Percentiles rank a stretch among this genome's conserved stretches.
phyloP scores from a whole-genome alignment of 352 stramenopile species.

The Globisporangium mamillatum region DNA sequence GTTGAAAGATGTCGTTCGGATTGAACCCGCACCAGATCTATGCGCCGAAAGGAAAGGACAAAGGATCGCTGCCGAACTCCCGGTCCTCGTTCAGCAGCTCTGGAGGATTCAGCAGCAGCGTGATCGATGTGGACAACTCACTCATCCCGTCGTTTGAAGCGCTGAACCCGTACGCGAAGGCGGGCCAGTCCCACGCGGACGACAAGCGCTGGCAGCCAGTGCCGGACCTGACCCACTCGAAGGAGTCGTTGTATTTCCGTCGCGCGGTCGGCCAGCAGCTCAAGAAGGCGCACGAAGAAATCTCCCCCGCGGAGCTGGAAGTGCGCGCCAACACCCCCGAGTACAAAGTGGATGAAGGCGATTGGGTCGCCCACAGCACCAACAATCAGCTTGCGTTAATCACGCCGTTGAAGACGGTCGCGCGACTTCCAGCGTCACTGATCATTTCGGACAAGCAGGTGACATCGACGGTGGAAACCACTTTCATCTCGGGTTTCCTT shows the following conservation, averaged over 20 bases:
- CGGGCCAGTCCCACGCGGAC: slow-evolving; percentile 36
- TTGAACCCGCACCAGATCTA: slow-evolving; percentile 16
- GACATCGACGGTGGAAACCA: slow-evolving; percentile 9
- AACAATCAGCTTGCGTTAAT: slow-evolving; percentile 83
- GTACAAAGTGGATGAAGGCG: slow-evolving; percentile 81
- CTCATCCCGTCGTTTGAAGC: slow-evolving; percentile 66
- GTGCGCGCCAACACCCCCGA: slow-evolving; percentile 87
- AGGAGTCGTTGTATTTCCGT: slow-evolving; percentile 82
- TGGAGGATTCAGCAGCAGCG: slow-evolving; percentile 20
- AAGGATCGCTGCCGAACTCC: background rate
- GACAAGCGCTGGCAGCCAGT: slow-evolving; percentile 79
- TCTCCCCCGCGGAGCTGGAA: slow-evolving; percentile 79
- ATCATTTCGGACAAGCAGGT: slow-evolving; percentile 53
- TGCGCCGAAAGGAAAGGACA: background rate
- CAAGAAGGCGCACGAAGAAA: slow-evolving; percentile 76
- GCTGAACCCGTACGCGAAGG: slow-evolving; percentile 76
- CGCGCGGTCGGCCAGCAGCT: slow-evolving; percentile 68
- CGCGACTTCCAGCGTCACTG: slow-evolving; percentile 62
- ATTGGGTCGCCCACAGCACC: slow-evolving; percentile 84
- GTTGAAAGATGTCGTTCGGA: slow-evolving; percentile 30
- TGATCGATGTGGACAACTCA: slow-evolving; percentile 40
- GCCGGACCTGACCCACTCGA: slow-evolving; percentile 68
- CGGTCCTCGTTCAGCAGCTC: slow-evolving; percentile 9
- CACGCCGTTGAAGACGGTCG: slow-evolving; percentile 80
- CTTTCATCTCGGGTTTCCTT: slow-evolving; percentile 60